Percentiles rank a stretch among this genome's conserved stretches.
Evolutionary conservation across 1,139 yeast genomes (phyloP).

Genomic region (Zygoascus sp.): DNA sequence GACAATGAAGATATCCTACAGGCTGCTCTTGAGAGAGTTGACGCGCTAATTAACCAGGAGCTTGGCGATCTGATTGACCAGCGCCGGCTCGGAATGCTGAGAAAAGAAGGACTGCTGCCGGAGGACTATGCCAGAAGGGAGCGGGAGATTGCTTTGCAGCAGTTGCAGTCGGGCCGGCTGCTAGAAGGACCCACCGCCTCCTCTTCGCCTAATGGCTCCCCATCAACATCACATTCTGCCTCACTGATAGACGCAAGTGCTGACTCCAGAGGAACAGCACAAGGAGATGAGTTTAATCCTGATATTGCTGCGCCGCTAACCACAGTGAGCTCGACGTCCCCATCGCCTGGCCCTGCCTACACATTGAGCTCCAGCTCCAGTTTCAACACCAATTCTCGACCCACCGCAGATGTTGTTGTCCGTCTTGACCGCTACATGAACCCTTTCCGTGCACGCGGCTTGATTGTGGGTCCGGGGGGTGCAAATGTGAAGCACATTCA

Average conservation of each 20-base stretch:
- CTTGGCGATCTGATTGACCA: constrained; percentile 34
- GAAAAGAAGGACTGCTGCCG: constrained; percentile 13
- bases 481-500: constrained; percentile 39
- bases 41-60: constrained; percentile 34
- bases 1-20: constrained; percentile 30
- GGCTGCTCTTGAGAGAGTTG: constrained; percentile 31
- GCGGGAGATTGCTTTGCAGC: not conserved
- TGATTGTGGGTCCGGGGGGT: constrained; percentile 37
- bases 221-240: not conserved
- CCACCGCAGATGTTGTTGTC: constrained; percentile 30
- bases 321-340: not conserved
- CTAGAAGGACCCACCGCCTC: constrained; percentile 1
- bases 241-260: no score
- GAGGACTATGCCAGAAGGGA: constrained; percentile 14
- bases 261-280: no score
- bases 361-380: no score
- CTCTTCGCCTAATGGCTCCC: not conserved
- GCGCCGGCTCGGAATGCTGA: constrained; percentile 27
- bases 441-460: constrained; percentile 32
- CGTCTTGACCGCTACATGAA: constrained; percentile 22
- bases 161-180: not conserved
- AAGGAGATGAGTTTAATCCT: no score
- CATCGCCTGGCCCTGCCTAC: constrained; percentile 15
- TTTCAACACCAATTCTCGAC: no score
- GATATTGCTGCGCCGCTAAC: not conserved